Conservation (phyloP, 176 grass and related monocot species). For the Carex pumila region DNA sequence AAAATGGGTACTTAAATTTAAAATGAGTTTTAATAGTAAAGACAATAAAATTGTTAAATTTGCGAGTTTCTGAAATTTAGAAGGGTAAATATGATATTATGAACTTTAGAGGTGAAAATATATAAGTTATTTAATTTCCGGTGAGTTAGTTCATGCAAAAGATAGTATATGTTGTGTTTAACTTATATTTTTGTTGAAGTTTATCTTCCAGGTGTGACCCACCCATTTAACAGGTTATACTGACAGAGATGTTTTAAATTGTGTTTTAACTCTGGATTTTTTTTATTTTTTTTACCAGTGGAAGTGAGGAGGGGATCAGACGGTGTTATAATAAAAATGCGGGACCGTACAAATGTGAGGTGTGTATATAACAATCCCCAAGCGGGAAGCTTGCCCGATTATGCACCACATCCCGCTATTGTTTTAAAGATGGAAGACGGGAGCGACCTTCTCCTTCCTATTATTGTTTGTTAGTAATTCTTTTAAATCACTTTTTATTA, state of each 20-base stretch:
- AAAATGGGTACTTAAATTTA: too few relatives aligned
- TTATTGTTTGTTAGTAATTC: conserved; percentile 81
- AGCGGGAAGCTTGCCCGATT: conserved; percentile 66
- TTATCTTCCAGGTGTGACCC: neutral
- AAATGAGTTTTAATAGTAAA: too few relatives aligned
- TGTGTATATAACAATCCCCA: conserved; percentile 73
- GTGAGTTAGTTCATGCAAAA: neutral
- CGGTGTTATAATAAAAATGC: conserved; percentile 92
- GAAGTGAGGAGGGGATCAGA: conserved; percentile 80
- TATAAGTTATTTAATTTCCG: neutral
- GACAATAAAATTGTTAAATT: too few relatives aligned
- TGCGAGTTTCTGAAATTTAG: too few relatives aligned
- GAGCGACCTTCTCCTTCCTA: conserved; percentile 80
- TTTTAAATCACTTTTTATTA: neutral
- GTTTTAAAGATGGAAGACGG: conserved; percentile 95
- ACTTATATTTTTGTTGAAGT: neutral
- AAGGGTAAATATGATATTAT: too few relatives aligned
- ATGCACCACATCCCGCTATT: conserved; percentile 77
- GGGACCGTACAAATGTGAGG: conserved; percentile 59
- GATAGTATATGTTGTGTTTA: neutral
- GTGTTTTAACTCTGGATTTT: neutral
- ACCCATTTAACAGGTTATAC: neutral
- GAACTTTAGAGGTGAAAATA: too few relatives aligned
- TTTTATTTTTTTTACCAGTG: conserved; percentile 38
- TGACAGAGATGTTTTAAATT: neutral